Percentiles rank a stretch among this genome's conserved stretches.
phyloP scores from a whole-genome alignment of 1,139 yeast genomes.

The Suhomyces ambrosiae region DNA sequence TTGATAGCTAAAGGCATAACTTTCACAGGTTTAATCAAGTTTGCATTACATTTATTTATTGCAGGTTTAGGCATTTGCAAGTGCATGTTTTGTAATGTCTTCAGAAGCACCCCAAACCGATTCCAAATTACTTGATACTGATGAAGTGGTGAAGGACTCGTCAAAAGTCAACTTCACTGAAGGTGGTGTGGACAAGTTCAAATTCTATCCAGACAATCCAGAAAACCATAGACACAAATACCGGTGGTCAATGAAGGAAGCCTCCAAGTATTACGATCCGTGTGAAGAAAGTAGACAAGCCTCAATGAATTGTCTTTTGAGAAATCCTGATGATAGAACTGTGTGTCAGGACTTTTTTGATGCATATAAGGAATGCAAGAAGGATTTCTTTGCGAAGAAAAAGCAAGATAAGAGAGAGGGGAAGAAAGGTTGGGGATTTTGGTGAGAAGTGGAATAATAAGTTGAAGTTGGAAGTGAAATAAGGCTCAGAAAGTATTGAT shows the following conservation, averaged over 20 bases:
- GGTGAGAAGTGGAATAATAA: slow-evolving; percentile 22
- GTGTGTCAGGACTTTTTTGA: slow-evolving; percentile 85
- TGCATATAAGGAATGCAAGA: slow-evolving; percentile 89
- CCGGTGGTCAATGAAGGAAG: slow-evolving; percentile 65
- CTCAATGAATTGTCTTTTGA: slow-evolving; percentile 76
- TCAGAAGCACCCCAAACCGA: too few relatives aligned
- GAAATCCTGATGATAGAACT: slow-evolving; percentile 72
- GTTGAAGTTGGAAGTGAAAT: too few relatives aligned
- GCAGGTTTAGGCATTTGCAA: too few relatives aligned
- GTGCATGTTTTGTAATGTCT: too few relatives aligned
- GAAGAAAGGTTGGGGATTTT: slow-evolving; percentile 50
- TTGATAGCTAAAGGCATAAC: too few relatives aligned
- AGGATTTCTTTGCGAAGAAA: slow-evolving; percentile 65
- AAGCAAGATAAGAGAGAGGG: slow-evolving; percentile 42
- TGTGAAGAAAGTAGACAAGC: slow-evolving; percentile 88
- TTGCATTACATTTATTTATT: too few relatives aligned
- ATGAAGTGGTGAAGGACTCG: slow-evolving; percentile 43
- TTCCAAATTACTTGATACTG: slow-evolving; percentile 18
- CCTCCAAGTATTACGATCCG: slow-evolving; percentile 88
- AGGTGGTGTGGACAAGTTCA: slow-evolving; percentile 55
- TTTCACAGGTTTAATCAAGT: too few relatives aligned
- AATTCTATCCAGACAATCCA: slow-evolving; percentile 85
- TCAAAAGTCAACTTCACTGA: slow-evolving; percentile 58
- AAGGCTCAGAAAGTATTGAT: background rate
- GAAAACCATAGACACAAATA: slow-evolving; percentile 62